Evolutionary conservation across 2,329 filamentous ascomycete genomes (phyloP).

Genomic region (Purpureocillium lavendulum): DNA sequence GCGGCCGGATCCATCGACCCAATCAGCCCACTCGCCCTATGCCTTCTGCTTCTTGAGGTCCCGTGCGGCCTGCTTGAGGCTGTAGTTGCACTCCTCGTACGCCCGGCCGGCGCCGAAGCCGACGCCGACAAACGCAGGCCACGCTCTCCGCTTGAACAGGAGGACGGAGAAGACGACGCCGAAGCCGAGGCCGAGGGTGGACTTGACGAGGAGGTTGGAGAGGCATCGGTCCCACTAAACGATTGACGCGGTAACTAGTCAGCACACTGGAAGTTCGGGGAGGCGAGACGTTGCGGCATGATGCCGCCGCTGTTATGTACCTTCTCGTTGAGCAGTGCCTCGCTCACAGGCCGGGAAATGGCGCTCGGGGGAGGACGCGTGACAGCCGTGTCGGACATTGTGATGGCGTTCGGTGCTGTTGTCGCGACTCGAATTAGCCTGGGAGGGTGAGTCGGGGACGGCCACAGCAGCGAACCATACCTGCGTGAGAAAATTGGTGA

Average conservation of each 20-base stretch:
- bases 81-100: constrained; percentile 96
- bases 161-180: constrained; percentile 98
- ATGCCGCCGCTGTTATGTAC: constrained; percentile 37
- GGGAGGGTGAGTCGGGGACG: too few species aligned
- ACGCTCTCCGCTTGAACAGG: constrained; percentile 94
- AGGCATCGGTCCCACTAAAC: constrained; percentile 94
- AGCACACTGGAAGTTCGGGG: not conserved
- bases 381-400: constrained; percentile 46
- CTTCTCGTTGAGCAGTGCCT: constrained; percentile 98
- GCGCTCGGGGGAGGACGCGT: constrained; percentile 47
- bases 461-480: too few species aligned
- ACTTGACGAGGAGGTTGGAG: constrained; percentile 95
- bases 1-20: not conserved
- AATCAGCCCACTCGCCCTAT: constrained; percentile 15
- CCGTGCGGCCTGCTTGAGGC: constrained; percentile 52
- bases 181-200: constrained; percentile 89
- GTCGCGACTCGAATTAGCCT: too few species aligned
- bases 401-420: constrained; percentile 9
- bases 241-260: not conserved
- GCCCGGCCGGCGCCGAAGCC: constrained; percentile 94
- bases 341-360: constrained; percentile 82
- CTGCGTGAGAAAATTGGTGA: too few species aligned
- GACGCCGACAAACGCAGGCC: constrained; percentile 90
- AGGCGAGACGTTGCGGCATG: too few species aligned
- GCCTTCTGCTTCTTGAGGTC: constrained; percentile 45